phyloP scores from a whole-genome alignment of 2,329 filamentous ascomycete genomes.

The Corinectria fuckeliana region DNA sequence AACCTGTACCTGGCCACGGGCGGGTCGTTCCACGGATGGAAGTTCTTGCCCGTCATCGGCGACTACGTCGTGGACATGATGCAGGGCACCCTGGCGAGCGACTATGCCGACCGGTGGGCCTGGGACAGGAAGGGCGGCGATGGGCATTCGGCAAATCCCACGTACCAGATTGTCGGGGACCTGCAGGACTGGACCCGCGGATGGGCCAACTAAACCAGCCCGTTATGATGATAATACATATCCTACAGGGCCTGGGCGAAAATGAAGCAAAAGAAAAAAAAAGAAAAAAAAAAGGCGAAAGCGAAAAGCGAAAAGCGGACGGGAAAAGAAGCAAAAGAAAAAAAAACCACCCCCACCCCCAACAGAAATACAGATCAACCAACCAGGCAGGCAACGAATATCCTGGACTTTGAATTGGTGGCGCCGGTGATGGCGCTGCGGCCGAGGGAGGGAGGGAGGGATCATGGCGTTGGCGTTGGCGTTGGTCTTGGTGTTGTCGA shows the following conservation, averaged over 20 bases:
- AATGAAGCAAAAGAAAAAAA: background rate
- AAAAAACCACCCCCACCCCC: too few species aligned
- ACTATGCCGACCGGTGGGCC: slow-evolving; percentile 51
- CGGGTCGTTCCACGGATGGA: slow-evolving; percentile 70
- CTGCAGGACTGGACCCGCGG: slow-evolving; percentile 47
- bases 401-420: too few species aligned
- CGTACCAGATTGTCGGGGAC: slow-evolving; percentile 50
- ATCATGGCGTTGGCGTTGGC: background rate
- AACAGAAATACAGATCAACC: background rate
- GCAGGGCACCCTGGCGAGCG: slow-evolving; percentile 47
- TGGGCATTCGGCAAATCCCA: slow-evolving; percentile 50
- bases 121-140: slow-evolving; percentile 53
- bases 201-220: slow-evolving; percentile 32
- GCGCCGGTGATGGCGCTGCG: background rate
- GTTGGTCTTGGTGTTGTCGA: slow-evolving; percentile 3
- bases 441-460: background rate
- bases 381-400: background rate
- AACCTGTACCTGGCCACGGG: slow-evolving; percentile 67
- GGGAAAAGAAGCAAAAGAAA: too few species aligned
- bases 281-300: background rate
- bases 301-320: background rate
- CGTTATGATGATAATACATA: background rate
- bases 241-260: background rate
- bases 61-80: slow-evolving; percentile 62
- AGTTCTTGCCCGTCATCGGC: slow-evolving; percentile 68